These are phyloP conservation scores for Phoma herbarum DNA, from an alignment of 2,329 filamentous ascomycete genomes.

Conservation along the genomic window DNA sequence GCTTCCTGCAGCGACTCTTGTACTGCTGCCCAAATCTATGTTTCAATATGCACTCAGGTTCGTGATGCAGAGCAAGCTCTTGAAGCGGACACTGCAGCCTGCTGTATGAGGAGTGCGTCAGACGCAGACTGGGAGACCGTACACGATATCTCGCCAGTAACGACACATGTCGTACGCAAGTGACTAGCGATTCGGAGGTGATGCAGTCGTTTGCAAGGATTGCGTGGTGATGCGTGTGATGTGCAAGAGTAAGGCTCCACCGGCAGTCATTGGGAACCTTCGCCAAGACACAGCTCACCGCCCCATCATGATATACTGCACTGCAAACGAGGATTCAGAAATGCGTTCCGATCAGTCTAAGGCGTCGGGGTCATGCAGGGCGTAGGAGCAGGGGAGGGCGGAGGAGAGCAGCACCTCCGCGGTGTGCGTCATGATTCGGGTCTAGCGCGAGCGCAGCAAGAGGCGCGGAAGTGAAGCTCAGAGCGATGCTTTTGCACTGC, in stretches of 20 bases:
- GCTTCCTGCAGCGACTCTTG: neutral
- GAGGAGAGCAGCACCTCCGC: conserved; percentile 12
- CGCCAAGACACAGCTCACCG: conserved; percentile 25
- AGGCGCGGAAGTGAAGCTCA: conserved; percentile 1
- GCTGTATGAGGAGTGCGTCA: neutral
- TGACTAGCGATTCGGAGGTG: neutral
- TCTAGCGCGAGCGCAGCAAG: conserved; percentile 10
- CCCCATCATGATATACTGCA: conserved; percentile 1
- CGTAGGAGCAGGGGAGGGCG: neutral
- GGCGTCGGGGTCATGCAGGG: neutral
- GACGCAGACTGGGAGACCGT: neutral
- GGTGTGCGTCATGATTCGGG: conserved; percentile 19
- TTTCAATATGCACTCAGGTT: neutral
- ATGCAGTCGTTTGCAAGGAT: neutral
- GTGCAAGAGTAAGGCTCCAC: neutral
- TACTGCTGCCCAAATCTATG: neutral
- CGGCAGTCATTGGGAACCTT: neutral
- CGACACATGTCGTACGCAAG: neutral
- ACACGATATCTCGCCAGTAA: neutral
- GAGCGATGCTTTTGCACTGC: conserved; percentile 3
- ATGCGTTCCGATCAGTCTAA: neutral
- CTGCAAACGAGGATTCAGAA: neutral
- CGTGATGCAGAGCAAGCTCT: neutral
- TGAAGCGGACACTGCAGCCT: neutral
- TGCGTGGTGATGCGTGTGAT: neutral